These are phyloP conservation scores for Pichia nakasei DNA, from an alignment of 805 yeast species.

Conservation along the genomic window DNA sequence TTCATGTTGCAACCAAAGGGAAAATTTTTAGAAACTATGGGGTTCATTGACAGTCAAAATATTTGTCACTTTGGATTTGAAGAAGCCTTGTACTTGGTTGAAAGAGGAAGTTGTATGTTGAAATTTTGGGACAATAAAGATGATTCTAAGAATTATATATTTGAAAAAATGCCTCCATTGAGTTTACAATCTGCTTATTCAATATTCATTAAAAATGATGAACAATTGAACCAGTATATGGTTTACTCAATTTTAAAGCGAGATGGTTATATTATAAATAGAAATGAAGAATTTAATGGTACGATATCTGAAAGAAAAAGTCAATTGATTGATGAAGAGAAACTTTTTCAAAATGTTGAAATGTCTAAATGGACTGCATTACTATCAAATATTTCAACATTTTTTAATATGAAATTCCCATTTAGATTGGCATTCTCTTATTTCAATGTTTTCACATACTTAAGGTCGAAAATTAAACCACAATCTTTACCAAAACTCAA, in stretches of 20 bases:
- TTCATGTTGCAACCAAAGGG: constrained; percentile 52
- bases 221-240: constrained; percentile 44
- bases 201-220: constrained; percentile 30
- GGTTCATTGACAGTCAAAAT: constrained; percentile 42
- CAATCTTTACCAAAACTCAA: constrained; percentile 7
- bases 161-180: constrained; percentile 31
- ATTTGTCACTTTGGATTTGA: constrained; percentile 44
- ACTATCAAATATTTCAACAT: not conserved
- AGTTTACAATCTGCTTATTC: constrained; percentile 60
- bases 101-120: constrained; percentile 55
- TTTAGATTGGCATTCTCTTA: constrained; percentile 11
- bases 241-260: constrained; percentile 71
- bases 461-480: constrained; percentile 8
- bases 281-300: constrained; percentile 15
- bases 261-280: constrained; percentile 61
- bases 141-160: constrained; percentile 20
- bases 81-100: constrained; percentile 70
- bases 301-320: not conserved
- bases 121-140: constrained; percentile 14
- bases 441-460: constrained; percentile 12
- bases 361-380: constrained; percentile 10
- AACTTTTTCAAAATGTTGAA: constrained; percentile 3
- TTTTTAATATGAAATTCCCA: constrained; percentile 9
- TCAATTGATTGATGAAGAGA: not conserved
- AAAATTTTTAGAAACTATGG: constrained; percentile 64